Conservation (phyloP, 306 rosid species). For the Pueraria montana region DNA sequence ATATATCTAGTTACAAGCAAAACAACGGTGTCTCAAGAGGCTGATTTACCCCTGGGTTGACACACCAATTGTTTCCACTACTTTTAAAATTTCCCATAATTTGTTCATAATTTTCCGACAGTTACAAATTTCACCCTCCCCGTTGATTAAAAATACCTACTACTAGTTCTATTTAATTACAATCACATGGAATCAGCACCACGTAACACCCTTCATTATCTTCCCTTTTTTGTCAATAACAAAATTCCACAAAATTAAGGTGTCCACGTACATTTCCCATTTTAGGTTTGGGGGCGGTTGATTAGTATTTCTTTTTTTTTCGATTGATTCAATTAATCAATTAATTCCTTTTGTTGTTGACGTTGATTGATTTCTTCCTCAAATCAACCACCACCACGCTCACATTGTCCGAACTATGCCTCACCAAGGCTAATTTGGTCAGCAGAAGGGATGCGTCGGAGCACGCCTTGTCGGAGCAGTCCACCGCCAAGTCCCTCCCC, state of each 20-base stretch:
- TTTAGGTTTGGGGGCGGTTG: slow-evolving; percentile 39
- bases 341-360: background rate
- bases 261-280: slow-evolving; percentile 20
- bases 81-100: slow-evolving; percentile 24
- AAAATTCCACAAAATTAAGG: background rate
- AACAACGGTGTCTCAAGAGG: background rate
- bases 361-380: slow-evolving; percentile 54
- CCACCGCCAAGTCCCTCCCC: slow-evolving; percentile 42
- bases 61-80: slow-evolving; percentile 13
- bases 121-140: slow-evolving; percentile 12
- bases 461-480: slow-evolving; percentile 71
- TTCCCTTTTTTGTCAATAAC: background rate
- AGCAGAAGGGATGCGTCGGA: slow-evolving; percentile 73
- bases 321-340: background rate
- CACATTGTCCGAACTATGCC: slow-evolving; percentile 81
- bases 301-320: background rate
- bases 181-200: slow-evolving; percentile 40
- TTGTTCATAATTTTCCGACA: background rate
- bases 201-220: background rate
- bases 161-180: background rate
- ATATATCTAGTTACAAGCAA: background rate
- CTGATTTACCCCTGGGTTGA: background rate
- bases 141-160: slow-evolving; percentile 15
- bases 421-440: slow-evolving; percentile 81
- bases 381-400: slow-evolving; percentile 84